Conservation (phyloP, 148 eudicot genomes). For the Beta vulgaris region DNA sequence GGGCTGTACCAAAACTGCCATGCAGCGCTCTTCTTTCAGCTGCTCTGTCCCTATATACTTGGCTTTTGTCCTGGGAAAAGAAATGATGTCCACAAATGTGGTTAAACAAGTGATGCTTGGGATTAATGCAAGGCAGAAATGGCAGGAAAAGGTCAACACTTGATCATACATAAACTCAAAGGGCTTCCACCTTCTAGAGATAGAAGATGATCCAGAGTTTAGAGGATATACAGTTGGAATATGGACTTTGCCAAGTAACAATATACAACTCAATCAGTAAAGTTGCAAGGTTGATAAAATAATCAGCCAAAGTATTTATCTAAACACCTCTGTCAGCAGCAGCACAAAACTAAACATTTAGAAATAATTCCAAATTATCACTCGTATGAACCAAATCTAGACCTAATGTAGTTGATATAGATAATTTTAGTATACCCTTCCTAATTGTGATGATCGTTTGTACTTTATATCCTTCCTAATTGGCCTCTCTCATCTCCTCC, state of each 20-base stretch:
- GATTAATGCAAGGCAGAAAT: neutral
- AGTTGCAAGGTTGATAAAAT: neutral
- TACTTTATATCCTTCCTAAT: too few species aligned
- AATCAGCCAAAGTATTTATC: neutral
- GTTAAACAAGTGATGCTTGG: neutral
- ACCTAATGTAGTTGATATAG: neutral
- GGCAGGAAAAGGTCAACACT: neutral
- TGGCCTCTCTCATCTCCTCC: neutral
- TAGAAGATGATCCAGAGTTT: neutral
- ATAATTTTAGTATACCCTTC: too few species aligned
- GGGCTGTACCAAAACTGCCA: conserved; percentile 79
- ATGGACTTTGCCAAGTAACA: neutral
- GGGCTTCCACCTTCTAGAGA: too few species aligned
- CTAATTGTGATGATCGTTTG: too few species aligned
- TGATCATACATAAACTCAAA: too few species aligned
- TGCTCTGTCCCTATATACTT: conserved; percentile 82
- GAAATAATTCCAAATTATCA: neutral
- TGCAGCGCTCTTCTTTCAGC: conserved; percentile 95
- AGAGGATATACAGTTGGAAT: neutral
- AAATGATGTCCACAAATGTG: neutral
- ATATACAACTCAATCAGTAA: neutral
- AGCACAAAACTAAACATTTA: neutral
- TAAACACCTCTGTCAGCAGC: neutral
- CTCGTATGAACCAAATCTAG: neutral
- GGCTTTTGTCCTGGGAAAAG: conserved; percentile 32